These are phyloP conservation scores for Azolla pinnata DNA, from an alignment of 75 land plant genomes.

Conservation along the genomic window DNA sequence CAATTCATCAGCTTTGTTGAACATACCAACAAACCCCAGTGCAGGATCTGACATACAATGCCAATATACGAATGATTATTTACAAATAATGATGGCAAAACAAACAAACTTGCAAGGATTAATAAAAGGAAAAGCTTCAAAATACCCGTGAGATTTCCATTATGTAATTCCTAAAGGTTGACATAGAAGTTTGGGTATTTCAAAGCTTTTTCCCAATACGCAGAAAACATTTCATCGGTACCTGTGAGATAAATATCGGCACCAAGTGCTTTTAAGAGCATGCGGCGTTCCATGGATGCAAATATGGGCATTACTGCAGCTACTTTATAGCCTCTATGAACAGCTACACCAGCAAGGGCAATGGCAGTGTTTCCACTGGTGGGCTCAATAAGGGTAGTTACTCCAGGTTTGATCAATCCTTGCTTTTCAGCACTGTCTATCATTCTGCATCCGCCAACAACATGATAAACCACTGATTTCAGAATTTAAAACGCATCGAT, in stretches of 20 bases:
- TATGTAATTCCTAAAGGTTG: too few species aligned
- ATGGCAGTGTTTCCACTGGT: slow-evolving; percentile 34
- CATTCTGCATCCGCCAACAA: slow-evolving; percentile 49
- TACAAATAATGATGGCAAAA: too few species aligned
- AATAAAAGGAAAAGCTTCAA: too few species aligned
- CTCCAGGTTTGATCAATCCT: slow-evolving; percentile 64
- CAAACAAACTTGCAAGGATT: too few species aligned
- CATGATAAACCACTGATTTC: not conserved
- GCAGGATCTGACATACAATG: slow-evolving; percentile 9
- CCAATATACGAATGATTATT: not conserved
- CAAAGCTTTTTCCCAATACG: too few species aligned
- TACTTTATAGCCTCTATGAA: slow-evolving; percentile 18
- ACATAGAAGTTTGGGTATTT: too few species aligned
- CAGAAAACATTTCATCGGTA: too few species aligned
- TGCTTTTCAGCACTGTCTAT: slow-evolving; percentile 78
- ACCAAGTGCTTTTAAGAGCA: slow-evolving; percentile 17
- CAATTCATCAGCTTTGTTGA: slow-evolving; percentile 14
- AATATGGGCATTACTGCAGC: slow-evolving; percentile 20
- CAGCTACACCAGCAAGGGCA: slow-evolving; percentile 17
- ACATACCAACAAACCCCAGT: slow-evolving; percentile 3
- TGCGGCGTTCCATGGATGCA: slow-evolving; percentile 25
- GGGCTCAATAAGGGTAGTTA: slow-evolving; percentile 14
- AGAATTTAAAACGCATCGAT: too few species aligned
- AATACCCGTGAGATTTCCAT: too few species aligned
- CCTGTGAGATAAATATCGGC: slow-evolving; percentile 1